Conservation (phyloP, 306 rosid genomes). For the Morella rubra region DNA sequence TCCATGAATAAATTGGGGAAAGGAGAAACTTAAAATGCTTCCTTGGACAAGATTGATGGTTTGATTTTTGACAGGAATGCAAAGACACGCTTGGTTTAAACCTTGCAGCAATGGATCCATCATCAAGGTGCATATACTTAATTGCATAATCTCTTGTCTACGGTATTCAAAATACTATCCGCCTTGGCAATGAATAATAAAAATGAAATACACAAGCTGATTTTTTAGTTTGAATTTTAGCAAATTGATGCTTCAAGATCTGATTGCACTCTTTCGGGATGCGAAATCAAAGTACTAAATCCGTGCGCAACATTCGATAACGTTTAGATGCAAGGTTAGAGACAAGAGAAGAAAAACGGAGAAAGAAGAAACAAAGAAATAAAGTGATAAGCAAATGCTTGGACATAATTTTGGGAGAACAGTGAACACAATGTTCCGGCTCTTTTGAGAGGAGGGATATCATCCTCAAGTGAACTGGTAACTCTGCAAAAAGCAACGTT, state of each 20-base stretch:
- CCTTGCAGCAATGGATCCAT: constrained; percentile 99
- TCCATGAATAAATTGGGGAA: not conserved
- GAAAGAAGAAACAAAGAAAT: constrained; percentile 52
- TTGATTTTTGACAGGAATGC: constrained; percentile 62
- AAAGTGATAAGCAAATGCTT: constrained; percentile 19
- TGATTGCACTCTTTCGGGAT: constrained; percentile 69
- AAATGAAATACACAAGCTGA: not conserved
- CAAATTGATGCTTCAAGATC: constrained; percentile 84
- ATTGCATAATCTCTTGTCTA: constrained; percentile 11
- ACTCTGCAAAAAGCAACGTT: not conserved
- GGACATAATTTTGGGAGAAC: constrained; percentile 18
- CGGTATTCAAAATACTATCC: constrained; percentile 1
- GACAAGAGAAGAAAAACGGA: constrained; percentile 49
- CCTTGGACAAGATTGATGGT: constrained; percentile 26
- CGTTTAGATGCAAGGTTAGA: constrained; percentile 57
- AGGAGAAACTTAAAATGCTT: not conserved
- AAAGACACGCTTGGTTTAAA: constrained; percentile 84
- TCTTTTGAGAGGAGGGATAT: not conserved
- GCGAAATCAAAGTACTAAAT: constrained; percentile 72
- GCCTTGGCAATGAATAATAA: constrained; percentile 3
- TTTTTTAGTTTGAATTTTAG: constrained; percentile 50
- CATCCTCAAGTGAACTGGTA: not conserved
- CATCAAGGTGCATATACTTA: constrained; percentile 55
- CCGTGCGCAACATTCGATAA: constrained; percentile 73
- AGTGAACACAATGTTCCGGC: constrained; percentile 18